Conservation (phyloP, 179 eudicot genomes). For the Nepenthes alata region DNA sequence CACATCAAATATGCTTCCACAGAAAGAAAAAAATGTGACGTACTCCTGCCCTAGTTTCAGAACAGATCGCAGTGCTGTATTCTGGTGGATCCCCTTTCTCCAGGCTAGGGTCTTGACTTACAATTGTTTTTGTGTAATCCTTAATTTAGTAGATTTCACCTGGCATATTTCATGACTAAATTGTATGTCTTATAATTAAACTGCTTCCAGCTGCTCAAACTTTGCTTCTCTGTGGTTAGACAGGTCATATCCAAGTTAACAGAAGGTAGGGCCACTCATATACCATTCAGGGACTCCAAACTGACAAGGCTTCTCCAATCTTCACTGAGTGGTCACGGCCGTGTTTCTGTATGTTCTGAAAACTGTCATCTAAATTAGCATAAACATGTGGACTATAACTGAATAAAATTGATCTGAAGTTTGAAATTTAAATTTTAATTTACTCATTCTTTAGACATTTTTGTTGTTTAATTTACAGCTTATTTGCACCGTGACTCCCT, state of each 20-base stretch:
- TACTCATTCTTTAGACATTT: not conserved
- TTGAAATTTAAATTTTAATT: not conserved
- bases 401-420: not conserved
- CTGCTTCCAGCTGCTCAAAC: not conserved
- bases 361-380: not conserved
- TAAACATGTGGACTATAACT: not conserved
- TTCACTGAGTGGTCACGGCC: slow-evolving; percentile 96
- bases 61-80: no score
- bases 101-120: no score
- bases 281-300: slow-evolving; percentile 96
- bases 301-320: slow-evolving; percentile 97
- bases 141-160: not conserved
- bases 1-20: not conserved
- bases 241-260: slow-evolving; percentile 97
- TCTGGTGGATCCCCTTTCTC: no score
- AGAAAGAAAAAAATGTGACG: no score
- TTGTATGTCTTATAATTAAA: not conserved
- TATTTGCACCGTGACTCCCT: slow-evolving; percentile 94
- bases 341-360: slow-evolving; percentile 73
- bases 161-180: not conserved
- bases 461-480: slow-evolving; percentile 37
- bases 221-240: slow-evolving; percentile 5
- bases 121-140: not conserved
- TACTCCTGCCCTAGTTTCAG: no score
- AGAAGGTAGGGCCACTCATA: slow-evolving; percentile 76